Evolutionary conservation across 805 yeast species (phyloP).

Genomic region (Jamesozyma rosinii): DNA sequence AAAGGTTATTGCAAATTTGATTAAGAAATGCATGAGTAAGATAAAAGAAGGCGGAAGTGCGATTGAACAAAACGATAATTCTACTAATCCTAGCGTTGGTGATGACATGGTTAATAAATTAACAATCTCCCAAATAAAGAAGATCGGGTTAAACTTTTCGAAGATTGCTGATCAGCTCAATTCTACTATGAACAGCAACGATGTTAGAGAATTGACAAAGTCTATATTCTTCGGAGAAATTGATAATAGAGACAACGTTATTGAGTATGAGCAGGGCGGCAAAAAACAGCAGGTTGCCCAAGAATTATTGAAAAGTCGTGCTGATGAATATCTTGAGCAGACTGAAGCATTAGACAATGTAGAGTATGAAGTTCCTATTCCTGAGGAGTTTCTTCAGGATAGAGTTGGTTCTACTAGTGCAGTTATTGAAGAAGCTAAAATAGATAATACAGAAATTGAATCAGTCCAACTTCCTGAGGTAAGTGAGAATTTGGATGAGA

Average conservation of each 20-base stretch:
- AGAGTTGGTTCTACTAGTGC: not conserved
- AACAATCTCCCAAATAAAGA: slow-evolving; percentile 14
- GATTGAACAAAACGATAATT: not conserved
- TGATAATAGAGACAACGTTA: slow-evolving; percentile 2
- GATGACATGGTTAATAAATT: slow-evolving; percentile 6
- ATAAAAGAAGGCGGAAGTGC: slow-evolving; percentile 7
- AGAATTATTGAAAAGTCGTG: slow-evolving; percentile 13
- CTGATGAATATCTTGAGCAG: slow-evolving; percentile 6
- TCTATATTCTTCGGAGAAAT: slow-evolving; percentile 11
- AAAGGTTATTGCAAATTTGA: slow-evolving; percentile 48
- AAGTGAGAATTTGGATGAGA: slow-evolving; percentile 29
- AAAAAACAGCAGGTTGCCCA: slow-evolving; percentile 5
- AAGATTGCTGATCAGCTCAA: not conserved
- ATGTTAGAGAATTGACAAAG: not conserved
- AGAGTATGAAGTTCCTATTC: slow-evolving; percentile 8
- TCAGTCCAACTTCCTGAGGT: not conserved
- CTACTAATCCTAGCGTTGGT: not conserved
- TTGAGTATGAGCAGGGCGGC: slow-evolving; percentile 7
- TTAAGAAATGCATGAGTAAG: slow-evolving; percentile 34
- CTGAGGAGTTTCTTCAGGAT: slow-evolving; percentile 5
- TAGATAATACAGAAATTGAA: not conserved
- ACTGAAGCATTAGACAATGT: slow-evolving; percentile 14
- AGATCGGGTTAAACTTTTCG: slow-evolving; percentile 7
- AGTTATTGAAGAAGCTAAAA: slow-evolving; percentile 1
- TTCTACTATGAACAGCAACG: too few species aligned